Evolutionary conservation across 352 stramenopile species (phyloP).

Genomic region (Globisporangium takayamanum): DNA sequence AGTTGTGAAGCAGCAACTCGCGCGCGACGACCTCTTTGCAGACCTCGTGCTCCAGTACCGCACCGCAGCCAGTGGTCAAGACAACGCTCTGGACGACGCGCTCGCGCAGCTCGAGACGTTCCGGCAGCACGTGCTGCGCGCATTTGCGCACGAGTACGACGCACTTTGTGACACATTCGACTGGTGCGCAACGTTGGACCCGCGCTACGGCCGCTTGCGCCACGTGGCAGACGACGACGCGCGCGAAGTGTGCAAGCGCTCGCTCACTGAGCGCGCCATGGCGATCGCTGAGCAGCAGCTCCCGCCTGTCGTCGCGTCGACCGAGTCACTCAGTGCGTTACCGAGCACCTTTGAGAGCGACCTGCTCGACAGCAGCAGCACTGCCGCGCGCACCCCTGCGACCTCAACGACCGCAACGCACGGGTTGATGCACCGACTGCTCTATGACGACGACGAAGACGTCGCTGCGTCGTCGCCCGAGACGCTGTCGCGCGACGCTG

Average conservation of each 20-base stretch:
- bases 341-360: conserved; percentile 24
- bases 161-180: conserved; percentile 15
- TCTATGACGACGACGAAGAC: conserved; percentile 51
- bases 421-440: conserved; percentile 41
- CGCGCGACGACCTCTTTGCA: conserved; percentile 20
- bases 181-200: conserved; percentile 42
- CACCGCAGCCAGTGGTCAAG: background rate
- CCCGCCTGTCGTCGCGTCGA: conserved; percentile 10
- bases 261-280: conserved; percentile 10
- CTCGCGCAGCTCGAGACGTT: conserved; percentile 11
- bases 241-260: conserved; percentile 19
- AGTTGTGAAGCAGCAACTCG: conserved; percentile 29
- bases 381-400: conserved; percentile 7
- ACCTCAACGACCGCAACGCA: conserved; percentile 13
- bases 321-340: conserved; percentile 17
- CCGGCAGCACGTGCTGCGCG: conserved; percentile 8
- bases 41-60: conserved; percentile 17
- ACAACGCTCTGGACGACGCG: background rate
- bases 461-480: conserved; percentile 18
- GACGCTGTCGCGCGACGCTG: conserved; percentile 23
- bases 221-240: conserved; percentile 33
- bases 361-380: conserved; percentile 18
- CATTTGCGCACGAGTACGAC: conserved; percentile 12
- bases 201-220: conserved; percentile 34
- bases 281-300: conserved; percentile 18